phyloP scores from a whole-genome alignment of 441 rosid species.

The Arabidopsis hybrid region DNA sequence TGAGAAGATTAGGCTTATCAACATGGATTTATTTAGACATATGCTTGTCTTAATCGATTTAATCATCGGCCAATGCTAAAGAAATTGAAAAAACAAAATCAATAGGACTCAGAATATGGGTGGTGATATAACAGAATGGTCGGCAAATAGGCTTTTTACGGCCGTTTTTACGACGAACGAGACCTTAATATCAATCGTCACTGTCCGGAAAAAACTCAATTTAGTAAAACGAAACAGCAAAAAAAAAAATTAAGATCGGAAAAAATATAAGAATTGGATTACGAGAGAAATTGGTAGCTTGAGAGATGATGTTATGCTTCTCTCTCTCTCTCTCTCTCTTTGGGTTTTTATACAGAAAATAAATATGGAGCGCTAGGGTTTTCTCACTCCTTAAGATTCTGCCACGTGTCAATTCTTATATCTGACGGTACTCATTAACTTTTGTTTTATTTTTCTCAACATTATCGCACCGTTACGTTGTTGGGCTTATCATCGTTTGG shows the following conservation, averaged over 20 bases:
- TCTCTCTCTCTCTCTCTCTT: not conserved
- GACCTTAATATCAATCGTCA: conserved; percentile 82
- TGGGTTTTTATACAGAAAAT: not conserved
- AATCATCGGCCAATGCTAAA: conserved; percentile 40
- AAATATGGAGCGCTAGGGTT: not conserved
- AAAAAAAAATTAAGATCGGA: not conserved
- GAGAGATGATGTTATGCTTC: not conserved
- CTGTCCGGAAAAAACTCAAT: conserved; percentile 48
- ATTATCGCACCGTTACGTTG: too few species aligned
- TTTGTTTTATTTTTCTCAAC: too few species aligned
- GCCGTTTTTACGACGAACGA: conserved; percentile 95
- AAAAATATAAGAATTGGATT: not conserved
- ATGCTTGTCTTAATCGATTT: conserved; percentile 66
- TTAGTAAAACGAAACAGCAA: too few species aligned
- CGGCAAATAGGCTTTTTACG: conserved; percentile 60
- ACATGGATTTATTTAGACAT: conserved; percentile 73
- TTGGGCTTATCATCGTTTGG: too few species aligned
- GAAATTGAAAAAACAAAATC: not conserved
- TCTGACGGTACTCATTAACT: too few species aligned
- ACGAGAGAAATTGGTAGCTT: not conserved
- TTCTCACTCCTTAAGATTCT: not conserved
- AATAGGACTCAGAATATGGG: conserved; percentile 77
- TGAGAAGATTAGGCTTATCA: conserved; percentile 82
- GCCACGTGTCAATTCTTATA: too few species aligned
- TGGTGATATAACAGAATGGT: conserved; percentile 98